A percentile compares a stretch with the other conserved stretches of the same genome.
phyloP scores from a whole-genome alignment of 192 early-diverging fungal species.

The Podila minutissima region DNA sequence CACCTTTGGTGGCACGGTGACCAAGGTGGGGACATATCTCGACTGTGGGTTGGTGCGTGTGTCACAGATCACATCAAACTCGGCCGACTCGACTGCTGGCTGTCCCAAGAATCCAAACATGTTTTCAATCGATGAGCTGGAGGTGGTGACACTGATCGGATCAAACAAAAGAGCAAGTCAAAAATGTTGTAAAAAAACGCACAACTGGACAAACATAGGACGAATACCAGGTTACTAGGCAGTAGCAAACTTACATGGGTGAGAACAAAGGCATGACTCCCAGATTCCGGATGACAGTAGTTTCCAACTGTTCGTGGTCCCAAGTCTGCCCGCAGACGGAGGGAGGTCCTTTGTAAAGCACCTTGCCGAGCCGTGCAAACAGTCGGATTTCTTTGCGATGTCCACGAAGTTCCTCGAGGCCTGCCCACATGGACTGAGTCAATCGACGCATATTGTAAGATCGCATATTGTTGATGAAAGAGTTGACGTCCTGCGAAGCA shows the following conservation, averaged over 20 bases:
- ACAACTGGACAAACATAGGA: neutral
- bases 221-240: neutral
- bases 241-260: slow-evolving; percentile 11
- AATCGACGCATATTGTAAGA: slow-evolving; percentile 33
- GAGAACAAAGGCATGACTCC: slow-evolving; percentile 14
- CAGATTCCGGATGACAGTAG: slow-evolving; percentile 4
- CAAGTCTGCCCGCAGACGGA: slow-evolving; percentile 4
- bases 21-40: slow-evolving; percentile 13
- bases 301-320: slow-evolving; percentile 30
- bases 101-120: slow-evolving; percentile 28
- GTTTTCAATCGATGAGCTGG: neutral
- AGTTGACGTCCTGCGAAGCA: neutral
- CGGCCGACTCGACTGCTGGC: slow-evolving; percentile 15
- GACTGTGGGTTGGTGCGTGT: slow-evolving; percentile 32
- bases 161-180: neutral
- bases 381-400: slow-evolving; percentile 44
- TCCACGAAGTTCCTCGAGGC: slow-evolving; percentile 31
- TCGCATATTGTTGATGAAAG: slow-evolving; percentile 13
- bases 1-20: slow-evolving; percentile 22
- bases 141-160: slow-evolving; percentile 10
- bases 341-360: slow-evolving; percentile 5
- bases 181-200: neutral
- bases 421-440: slow-evolving; percentile 13
- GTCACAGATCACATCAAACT: slow-evolving; percentile 22
- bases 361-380: slow-evolving; percentile 23